Evolutionary conservation across 1,284 basidiomycete species (phyloP), one percentile per base, ranked within the genome.

Genomic region (Bjerkandera adusta): DNA sequence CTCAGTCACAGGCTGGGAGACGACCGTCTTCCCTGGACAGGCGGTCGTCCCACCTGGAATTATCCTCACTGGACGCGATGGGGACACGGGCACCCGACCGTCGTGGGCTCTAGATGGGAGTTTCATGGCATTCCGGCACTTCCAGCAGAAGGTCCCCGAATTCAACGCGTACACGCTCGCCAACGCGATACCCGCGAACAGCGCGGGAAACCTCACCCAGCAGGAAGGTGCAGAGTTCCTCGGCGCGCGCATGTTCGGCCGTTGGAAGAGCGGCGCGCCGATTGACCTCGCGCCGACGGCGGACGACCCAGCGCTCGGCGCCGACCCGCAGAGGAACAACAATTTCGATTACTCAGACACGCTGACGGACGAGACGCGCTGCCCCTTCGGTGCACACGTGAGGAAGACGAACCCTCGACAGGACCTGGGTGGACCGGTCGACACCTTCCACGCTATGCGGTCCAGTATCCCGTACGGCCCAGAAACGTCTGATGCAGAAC

Each of bases 231-330:
- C 68, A 20, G 76, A 75, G 27, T 63, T 77, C 5, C 64, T 77
- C 8, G 78, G 78, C 15, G 79, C 79, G 1, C 67, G 78, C 24
- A 58, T 81, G 36, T 60, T 81, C 12, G 79, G 79, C 2, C 67
- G 79, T 3, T 81, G 79, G 79, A 79, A 79, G 70, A 79, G 76
- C 48, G 79, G 77, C 26, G 68, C 68, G 21, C 70, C 70, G 1
- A 25, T 34, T 15, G 45, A 47, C 36, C 33, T 47, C 21, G 24
- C 45, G 13, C 49, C 45, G 12, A 26, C 27, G 20, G 26, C 16
- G 13, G 49, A 50, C 36, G 38, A 46, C 21, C 45, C 49, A 10
- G 20, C 39, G 11, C 40, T 51, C 35, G 49, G 45, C 32, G 40
- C 45, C 10, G 49, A 51, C 37, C 49, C 49, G 10, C 20, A 43